Conservation (phyloP, 2,329 filamentous ascomycete genomes). For the Alternaria tenuissima region DNA sequence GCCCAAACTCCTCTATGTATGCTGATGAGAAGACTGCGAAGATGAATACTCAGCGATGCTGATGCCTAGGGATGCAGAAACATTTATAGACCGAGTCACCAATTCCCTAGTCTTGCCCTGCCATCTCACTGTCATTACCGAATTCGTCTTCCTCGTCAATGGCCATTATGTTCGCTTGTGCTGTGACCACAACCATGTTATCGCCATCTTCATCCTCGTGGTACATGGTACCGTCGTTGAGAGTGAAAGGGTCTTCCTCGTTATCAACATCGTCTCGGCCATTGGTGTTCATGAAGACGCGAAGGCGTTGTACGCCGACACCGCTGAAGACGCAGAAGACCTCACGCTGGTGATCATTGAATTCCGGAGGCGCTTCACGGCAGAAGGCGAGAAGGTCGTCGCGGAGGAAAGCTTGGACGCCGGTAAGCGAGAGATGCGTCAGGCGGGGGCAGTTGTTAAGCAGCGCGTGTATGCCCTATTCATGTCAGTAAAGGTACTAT, state of each 20-base stretch:
- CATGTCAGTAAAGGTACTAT: slow-evolving; percentile 12
- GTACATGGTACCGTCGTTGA: slow-evolving; percentile 42
- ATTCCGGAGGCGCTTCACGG: slow-evolving; percentile 87
- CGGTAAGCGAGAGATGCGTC: slow-evolving; percentile 93
- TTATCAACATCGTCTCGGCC: slow-evolving; percentile 26
- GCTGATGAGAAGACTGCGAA: slow-evolving; percentile 11
- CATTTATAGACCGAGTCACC: not conserved
- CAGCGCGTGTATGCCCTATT: slow-evolving; percentile 84
- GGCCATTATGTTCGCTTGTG: slow-evolving; percentile 48
- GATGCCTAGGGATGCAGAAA: not conserved
- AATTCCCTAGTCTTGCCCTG: slow-evolving; percentile 41
- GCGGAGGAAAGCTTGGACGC: slow-evolving; percentile 87
- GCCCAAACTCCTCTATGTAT: slow-evolving; percentile 24
- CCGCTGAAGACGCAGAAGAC: slow-evolving; percentile 99
- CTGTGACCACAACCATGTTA: slow-evolving; percentile 47
- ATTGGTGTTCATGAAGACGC: slow-evolving; percentile 75
- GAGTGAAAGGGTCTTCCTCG: slow-evolving; percentile 23
- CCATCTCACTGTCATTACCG: slow-evolving; percentile 56
- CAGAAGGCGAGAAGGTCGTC: slow-evolving; percentile 87
- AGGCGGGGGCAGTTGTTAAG: slow-evolving; percentile 91
- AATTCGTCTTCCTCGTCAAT: slow-evolving; percentile 57
- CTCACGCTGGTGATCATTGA: slow-evolving; percentile 91
- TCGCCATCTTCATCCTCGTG: slow-evolving; percentile 45
- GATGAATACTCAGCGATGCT: not conserved
- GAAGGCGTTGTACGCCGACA: slow-evolving; percentile 77